Evolutionary conservation across 192 early-diverging fungal species (phyloP).

Genomic region (Entrophospora sp.): DNA sequence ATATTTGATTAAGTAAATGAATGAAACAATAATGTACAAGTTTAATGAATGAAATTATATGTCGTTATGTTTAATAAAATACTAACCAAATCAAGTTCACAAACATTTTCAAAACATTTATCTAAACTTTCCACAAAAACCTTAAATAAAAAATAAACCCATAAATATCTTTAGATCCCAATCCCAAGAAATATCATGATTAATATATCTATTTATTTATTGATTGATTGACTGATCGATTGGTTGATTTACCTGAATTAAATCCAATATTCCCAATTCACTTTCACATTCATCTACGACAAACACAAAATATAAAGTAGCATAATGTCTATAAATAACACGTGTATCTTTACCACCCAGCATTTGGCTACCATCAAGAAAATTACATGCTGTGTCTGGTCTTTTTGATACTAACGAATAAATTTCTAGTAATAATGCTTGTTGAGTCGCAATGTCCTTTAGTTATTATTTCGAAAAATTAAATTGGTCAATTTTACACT

Average conservation of each 20-base stretch:
- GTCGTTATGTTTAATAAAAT: too few relatives aligned
- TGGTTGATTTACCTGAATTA: slow-evolving; percentile 98
- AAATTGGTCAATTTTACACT: not conserved
- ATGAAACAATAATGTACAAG: not conserved
- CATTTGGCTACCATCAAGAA: slow-evolving; percentile 74
- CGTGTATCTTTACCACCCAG: slow-evolving; percentile 77
- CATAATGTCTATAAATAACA: slow-evolving; percentile 95
- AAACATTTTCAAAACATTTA: slow-evolving; percentile 88
- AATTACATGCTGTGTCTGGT: slow-evolving; percentile 86
- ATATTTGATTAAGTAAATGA: not conserved
- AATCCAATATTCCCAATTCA: slow-evolving; percentile 90
- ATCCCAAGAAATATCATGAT: too few relatives aligned
- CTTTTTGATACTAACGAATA: slow-evolving; percentile 76
- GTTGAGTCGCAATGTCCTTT: slow-evolving; percentile 75
- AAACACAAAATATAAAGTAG: slow-evolving; percentile 97
- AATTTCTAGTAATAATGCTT: slow-evolving; percentile 82
- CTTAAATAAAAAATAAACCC: slow-evolving; percentile 27
- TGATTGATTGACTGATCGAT: too few relatives aligned
- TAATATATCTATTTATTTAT: too few relatives aligned
- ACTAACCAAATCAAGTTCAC: slow-evolving; percentile 84
- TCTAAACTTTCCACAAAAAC: slow-evolving; percentile 96
- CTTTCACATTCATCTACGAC: slow-evolving; percentile 94
- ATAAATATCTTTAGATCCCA: too few relatives aligned
- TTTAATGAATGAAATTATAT: not conserved
- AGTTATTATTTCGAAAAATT: not conserved